A percentile compares a stretch with the other conserved stretches of the same genome.
Conservation (phyloP, 345 rosid species). For the Diplotaxis tenuifolia region DNA sequence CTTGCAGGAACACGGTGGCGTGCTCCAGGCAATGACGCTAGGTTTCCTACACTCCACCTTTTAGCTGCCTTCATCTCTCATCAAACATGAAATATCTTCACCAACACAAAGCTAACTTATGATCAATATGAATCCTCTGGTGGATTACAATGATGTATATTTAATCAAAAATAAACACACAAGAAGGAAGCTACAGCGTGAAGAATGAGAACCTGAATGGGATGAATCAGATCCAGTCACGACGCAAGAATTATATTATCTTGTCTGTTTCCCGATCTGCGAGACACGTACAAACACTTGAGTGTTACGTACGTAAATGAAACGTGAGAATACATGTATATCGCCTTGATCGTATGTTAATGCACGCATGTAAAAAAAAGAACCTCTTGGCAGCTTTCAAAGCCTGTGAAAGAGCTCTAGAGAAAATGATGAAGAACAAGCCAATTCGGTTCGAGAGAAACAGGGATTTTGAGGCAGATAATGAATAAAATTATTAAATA, state of each 20-base stretch:
- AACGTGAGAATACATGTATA: neutral
- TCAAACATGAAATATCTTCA: neutral
- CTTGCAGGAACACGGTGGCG: conserved; percentile 65
- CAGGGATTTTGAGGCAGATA: conserved; percentile 26
- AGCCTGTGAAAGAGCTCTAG: conserved; percentile 20
- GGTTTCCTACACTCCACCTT: conserved; percentile 69
- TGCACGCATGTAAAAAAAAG: conserved; percentile 6
- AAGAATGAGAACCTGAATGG: conserved; percentile 15
- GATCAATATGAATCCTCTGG: neutral
- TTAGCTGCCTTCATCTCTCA: conserved; percentile 67
- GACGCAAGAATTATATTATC: neutral
- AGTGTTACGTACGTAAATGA: neutral
- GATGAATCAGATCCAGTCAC: conserved; percentile 29
- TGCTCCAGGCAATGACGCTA: conserved; percentile 63
- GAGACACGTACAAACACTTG: neutral
- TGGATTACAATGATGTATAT: neutral
- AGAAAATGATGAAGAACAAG: conserved; percentile 4
- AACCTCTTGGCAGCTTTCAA: conserved; percentile 2
- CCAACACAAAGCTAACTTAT: neutral
- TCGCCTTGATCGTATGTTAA: neutral
- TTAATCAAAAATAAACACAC: neutral
- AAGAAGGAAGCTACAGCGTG: conserved; percentile 18
- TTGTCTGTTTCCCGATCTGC: neutral
- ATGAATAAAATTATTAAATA: neutral
- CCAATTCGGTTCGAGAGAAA: conserved; percentile 25